Percentiles rank a stretch among this genome's conserved stretches.
Evolutionary conservation across 352 stramenopile genomes (phyloP).

Genomic region (Globisporangium nagaii): DNA sequence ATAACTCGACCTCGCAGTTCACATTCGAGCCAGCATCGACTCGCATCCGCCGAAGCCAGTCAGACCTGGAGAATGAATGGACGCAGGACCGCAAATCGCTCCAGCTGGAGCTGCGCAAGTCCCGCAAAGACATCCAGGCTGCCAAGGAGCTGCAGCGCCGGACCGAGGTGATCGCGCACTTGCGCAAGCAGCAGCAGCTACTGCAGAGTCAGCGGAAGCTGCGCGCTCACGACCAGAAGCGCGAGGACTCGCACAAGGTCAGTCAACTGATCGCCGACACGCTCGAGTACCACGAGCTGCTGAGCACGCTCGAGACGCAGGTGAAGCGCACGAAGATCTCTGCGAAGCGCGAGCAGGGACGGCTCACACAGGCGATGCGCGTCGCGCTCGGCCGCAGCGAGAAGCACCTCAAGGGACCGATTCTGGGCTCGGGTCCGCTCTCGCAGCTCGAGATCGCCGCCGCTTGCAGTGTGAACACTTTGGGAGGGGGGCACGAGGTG

Average conservation of each 20-base stretch:
- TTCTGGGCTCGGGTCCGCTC: constrained; percentile 37
- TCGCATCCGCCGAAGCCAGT: constrained; percentile 7
- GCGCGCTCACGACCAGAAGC: constrained; percentile 22
- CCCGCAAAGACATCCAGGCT: constrained; percentile 32
- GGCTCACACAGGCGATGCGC: constrained; percentile 24
- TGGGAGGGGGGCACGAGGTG: not conserved
- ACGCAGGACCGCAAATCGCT: constrained; percentile 32
- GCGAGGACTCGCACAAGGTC: constrained; percentile 20
- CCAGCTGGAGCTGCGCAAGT: constrained; percentile 34
- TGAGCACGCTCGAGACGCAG: constrained; percentile 28
- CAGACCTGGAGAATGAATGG: constrained; percentile 26
- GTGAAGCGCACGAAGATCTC: constrained; percentile 38
- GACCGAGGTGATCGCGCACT: constrained; percentile 28
- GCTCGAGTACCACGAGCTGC: constrained; percentile 50
- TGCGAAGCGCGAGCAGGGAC: constrained; percentile 35
- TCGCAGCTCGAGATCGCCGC: constrained; percentile 42
- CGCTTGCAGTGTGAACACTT: not conserved
- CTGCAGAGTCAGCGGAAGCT: constrained; percentile 35
- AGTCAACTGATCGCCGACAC: constrained; percentile 44
- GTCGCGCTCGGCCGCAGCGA: constrained; percentile 26
- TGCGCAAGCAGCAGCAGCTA: constrained; percentile 34
- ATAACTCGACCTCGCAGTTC: constrained; percentile 2
- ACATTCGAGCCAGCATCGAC: constrained; percentile 29
- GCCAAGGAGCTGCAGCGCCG: constrained; percentile 32
- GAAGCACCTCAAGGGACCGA: constrained; percentile 20